Percentiles rank a stretch among this genome's conserved stretches.
phyloP scores from a whole-genome alignment of 495 filamentous ascomycete genomes.

The Chaetomium cochliodes region DNA sequence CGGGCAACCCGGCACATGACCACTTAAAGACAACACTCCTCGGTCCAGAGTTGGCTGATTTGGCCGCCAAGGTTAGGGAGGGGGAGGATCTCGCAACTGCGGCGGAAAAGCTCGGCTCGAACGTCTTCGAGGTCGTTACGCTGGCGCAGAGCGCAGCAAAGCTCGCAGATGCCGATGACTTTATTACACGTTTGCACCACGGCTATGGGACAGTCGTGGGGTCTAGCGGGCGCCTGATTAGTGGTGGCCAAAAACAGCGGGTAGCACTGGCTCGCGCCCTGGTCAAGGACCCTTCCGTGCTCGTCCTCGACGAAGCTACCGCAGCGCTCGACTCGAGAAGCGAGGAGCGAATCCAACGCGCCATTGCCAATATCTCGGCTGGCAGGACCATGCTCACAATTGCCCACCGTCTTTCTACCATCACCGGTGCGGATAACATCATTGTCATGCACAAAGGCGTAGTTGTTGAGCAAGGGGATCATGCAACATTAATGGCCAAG shows the following conservation, averaged over 20 bases:
- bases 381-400: conserved; percentile 91
- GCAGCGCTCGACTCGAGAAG: conserved; percentile 86
- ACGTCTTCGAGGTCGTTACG: conserved; percentile 34
- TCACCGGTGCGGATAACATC: conserved; percentile 87
- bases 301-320: conserved; percentile 90
- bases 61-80: conserved; percentile 16
- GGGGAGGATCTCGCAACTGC: conserved; percentile 25
- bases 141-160: conserved; percentile 37
- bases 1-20: conserved; percentile 47
- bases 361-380: conserved; percentile 76
- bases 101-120: conserved; percentile 27
- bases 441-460: conserved; percentile 78
- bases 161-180: conserved; percentile 43
- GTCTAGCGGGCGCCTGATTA: conserved; percentile 47
- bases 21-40: conserved; percentile 28
- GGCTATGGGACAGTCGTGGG: conserved; percentile 53
- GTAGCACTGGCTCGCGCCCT: conserved; percentile 75
- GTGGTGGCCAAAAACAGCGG: conserved; percentile 62
- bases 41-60: conserved; percentile 15
- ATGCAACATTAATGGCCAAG: conserved; percentile 59
- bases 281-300: conserved; percentile 80
- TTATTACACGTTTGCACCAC: conserved; percentile 37
- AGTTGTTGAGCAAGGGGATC: conserved; percentile 75
- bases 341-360: conserved; percentile 89
- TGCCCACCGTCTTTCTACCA: conserved; percentile 87